Conservation (phyloP, 192 early-diverging fungal genomes). For the Oehlia diaphana region DNA sequence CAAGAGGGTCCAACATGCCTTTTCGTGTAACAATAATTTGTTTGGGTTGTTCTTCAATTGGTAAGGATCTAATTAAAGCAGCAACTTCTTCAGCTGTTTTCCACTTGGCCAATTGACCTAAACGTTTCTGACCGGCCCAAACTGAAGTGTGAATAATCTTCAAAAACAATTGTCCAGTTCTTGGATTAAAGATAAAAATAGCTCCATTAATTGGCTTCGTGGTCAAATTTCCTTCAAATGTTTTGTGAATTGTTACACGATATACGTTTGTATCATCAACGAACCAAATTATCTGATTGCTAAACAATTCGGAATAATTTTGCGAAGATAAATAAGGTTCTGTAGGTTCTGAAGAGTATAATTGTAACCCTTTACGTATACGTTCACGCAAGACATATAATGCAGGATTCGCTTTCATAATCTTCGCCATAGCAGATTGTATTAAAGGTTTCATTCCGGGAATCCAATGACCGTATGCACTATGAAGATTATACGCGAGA, state of each 20-base stretch:
- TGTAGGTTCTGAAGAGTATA: conserved; percentile 98
- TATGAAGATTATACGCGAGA: conserved; percentile 92
- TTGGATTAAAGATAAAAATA: conserved; percentile 98
- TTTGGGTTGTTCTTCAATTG: conserved; percentile 99
- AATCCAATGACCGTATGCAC: conserved; percentile 98
- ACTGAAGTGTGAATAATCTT: conserved; percentile 99
- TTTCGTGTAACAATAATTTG: conserved; percentile 99
- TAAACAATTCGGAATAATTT: conserved; percentile 96
- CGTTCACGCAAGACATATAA: conserved; percentile 97
- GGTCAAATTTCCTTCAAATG: conserved; percentile 98
- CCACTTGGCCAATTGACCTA: conserved; percentile 99
- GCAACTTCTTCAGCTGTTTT: conserved; percentile 99
- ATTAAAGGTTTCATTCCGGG: conserved; percentile 98
- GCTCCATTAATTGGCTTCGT: conserved; percentile 99
- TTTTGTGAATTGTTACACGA: conserved; percentile 99
- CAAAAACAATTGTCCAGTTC: conserved; percentile 97
- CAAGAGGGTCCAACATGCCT: conserved; percentile 99
- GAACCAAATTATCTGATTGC: conserved; percentile 99
- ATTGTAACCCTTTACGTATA: conserved; percentile 96
- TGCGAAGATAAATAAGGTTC: conserved; percentile 96
- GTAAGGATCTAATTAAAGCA: conserved; percentile 96
- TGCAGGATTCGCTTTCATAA: conserved; percentile 99
- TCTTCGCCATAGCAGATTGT: conserved; percentile 98
- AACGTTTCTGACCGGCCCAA: conserved; percentile 98
- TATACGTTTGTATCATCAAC: conserved; percentile 99